phyloP scores from a whole-genome alignment of 208 protist genomes.

The Willaertia magna region DNA sequence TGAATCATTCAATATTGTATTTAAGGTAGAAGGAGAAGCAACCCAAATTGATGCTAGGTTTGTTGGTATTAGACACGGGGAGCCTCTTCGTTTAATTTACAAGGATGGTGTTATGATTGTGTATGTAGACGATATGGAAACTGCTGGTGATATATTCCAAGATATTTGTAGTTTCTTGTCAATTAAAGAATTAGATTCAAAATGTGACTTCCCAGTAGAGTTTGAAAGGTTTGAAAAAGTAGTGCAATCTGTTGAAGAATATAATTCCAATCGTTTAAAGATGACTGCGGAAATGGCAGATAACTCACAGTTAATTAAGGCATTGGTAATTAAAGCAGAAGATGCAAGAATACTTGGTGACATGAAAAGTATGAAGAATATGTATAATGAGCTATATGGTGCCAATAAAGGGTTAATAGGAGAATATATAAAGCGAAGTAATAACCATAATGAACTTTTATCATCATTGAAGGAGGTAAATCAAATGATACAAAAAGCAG shows the following conservation, averaged over 20 bases:
- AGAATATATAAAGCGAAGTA: constrained; percentile 75
- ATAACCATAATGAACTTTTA: constrained; percentile 74
- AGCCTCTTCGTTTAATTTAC: constrained; percentile 35
- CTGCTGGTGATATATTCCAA: constrained; percentile 62
- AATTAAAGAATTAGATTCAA: constrained; percentile 28
- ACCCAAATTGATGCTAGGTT: constrained; percentile 37
- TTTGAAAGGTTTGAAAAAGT: constrained; percentile 39
- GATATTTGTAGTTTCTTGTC: constrained; percentile 46
- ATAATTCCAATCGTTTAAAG: constrained; percentile 61
- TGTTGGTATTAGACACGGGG: constrained; percentile 49
- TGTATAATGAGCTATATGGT: constrained; percentile 61
- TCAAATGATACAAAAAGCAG: constrained; percentile 72
- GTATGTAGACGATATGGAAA: constrained; percentile 53
- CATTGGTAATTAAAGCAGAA: constrained; percentile 70
- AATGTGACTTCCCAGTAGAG: constrained; percentile 58
- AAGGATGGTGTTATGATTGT: constrained; percentile 32
- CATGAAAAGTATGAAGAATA: constrained; percentile 53
- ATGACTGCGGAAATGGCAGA: constrained; percentile 82
- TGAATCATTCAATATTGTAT: constrained; percentile 19
- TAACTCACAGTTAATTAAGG: constrained; percentile 58
- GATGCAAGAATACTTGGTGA: constrained; percentile 71
- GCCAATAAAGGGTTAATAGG: constrained; percentile 66
- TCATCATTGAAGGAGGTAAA: constrained; percentile 67
- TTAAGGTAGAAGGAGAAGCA: constrained; percentile 14
- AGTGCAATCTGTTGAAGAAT: constrained; percentile 59